phyloP scores from a whole-genome alignment of 768 basidiomycete species.

The Guyanaporus albipodus region DNA sequence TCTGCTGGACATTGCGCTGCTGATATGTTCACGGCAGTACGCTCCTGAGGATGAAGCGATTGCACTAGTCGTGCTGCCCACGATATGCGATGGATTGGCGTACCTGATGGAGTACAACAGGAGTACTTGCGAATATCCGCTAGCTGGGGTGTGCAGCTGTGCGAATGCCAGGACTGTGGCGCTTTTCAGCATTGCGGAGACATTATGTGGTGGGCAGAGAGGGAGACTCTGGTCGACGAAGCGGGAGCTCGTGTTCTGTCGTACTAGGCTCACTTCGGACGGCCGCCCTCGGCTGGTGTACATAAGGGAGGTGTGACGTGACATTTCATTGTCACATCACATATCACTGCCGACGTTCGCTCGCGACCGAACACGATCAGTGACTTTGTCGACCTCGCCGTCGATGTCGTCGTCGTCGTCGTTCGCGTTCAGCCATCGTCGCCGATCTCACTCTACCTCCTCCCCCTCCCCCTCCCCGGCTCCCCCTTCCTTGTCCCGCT shows the following conservation, averaged over 20 bases:
- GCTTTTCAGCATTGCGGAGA: conserved; percentile 39
- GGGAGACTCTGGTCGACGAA: conserved; percentile 25
- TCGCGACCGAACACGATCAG: conserved; percentile 18
- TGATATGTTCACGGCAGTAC: conserved; percentile 45
- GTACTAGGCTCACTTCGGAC: no score
- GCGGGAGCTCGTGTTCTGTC: conserved; percentile 23
- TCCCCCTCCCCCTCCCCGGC: conserved; percentile 35
- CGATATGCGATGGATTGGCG: conserved; percentile 47
- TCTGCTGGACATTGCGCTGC: conserved; percentile 45
- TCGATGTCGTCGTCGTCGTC: conserved; percentile 34
- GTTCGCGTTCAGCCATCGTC: conserved; percentile 38
- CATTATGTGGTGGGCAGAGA: conserved; percentile 29
- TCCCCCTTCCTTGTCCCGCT: conserved; percentile 37
- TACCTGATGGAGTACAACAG: conserved; percentile 34
- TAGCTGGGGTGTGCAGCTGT: conserved; percentile 10
- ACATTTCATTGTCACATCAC: conserved; percentile 15
- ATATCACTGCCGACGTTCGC: conserved; percentile 7
- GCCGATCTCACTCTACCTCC: conserved; percentile 50
- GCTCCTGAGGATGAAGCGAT: conserved; percentile 47
- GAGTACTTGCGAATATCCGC: background rate
- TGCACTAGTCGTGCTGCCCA: conserved; percentile 45
- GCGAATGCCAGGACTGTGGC: conserved; percentile 45
- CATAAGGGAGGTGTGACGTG: conserved; percentile 21
- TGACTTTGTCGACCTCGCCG: background rate
- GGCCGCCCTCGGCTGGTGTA: conserved; percentile 19